Conservation (phyloP, 192 early-diverging fungal species). For the Lunasporangiospora selenospora region DNA sequence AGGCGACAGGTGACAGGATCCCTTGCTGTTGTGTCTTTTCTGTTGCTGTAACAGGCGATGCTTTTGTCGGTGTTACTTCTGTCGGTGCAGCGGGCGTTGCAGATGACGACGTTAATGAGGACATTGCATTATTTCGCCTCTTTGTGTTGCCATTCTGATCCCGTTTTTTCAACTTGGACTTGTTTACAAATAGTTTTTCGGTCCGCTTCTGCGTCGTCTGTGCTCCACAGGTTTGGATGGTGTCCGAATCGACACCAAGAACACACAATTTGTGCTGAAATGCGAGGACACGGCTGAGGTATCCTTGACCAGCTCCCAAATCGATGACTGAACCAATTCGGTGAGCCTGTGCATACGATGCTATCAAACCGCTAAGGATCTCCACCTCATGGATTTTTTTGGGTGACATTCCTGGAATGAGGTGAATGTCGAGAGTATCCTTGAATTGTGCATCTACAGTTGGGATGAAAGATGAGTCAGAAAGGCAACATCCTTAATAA, state of each 20-base stretch:
- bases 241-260: conserved; percentile 71
- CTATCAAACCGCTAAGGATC: conserved; percentile 63
- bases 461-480: neutral
- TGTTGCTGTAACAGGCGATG: neutral
- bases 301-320: conserved; percentile 82
- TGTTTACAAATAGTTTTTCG: conserved; percentile 51
- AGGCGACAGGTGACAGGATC: neutral
- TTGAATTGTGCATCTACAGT: conserved; percentile 33
- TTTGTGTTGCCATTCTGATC: neutral
- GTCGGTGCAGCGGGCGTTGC: conserved; percentile 1
- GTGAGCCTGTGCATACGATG: conserved; percentile 52
- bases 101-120: neutral
- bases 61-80: neutral
- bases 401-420: conserved; percentile 72
- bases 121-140: neutral
- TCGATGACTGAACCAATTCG: conserved; percentile 66
- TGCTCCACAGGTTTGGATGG: conserved; percentile 77
- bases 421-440: conserved; percentile 57
- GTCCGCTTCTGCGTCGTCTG: conserved; percentile 63
- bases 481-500: too few relatives aligned
- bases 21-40: too few relatives aligned
- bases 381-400: conserved; percentile 81
- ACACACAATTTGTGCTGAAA: conserved; percentile 69
- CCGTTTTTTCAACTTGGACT: conserved; percentile 17
- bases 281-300: conserved; percentile 70